Evolutionary conservation across 2,329 filamentous ascomycete genomes (phyloP).

Genomic region (Neocucurbitaria cava): DNA sequence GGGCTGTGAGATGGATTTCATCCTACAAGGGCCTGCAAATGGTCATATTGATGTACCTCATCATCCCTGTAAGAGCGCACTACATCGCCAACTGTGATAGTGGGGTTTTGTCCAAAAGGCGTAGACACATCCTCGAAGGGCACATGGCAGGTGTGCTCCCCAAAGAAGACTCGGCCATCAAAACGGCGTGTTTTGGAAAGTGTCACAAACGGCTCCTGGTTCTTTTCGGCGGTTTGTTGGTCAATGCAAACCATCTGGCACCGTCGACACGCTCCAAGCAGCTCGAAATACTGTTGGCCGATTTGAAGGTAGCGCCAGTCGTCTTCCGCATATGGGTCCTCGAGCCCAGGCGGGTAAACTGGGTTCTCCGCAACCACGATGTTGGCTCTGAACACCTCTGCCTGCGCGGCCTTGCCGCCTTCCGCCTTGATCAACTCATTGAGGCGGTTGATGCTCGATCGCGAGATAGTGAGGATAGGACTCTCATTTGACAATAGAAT

Average conservation of each 20-base stretch:
- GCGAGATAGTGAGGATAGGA: constrained; percentile 84
- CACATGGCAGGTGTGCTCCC: constrained; percentile 70
- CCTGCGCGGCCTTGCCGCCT: constrained; percentile 70
- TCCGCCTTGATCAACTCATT: constrained; percentile 73
- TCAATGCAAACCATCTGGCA: constrained; percentile 98
- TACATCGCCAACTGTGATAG: constrained; percentile 48
- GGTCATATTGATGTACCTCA: constrained; percentile 32
- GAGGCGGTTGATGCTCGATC: constrained; percentile 77
- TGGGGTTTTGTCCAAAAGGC: constrained; percentile 41
- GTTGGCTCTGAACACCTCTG: constrained; percentile 87
- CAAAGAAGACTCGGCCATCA: constrained; percentile 87
- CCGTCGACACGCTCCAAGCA: constrained; percentile 83
- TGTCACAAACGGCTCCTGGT: constrained; percentile 86
- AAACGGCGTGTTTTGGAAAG: constrained; percentile 85
- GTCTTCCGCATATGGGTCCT: constrained; percentile 79
- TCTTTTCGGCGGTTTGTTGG: constrained; percentile 77
- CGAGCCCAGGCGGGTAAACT: constrained; percentile 51
- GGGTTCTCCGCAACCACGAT: constrained; percentile 70
- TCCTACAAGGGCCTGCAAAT: constrained; percentile 33
- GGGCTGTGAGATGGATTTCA: constrained; percentile 20
- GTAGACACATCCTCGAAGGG: constrained; percentile 28
- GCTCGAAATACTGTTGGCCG: constrained; percentile 68
- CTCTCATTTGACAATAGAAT: constrained; percentile 93
- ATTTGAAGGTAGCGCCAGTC: constrained; percentile 74
- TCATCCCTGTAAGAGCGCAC: constrained; percentile 41